phyloP scores from a whole-genome alignment of 371 early-diverging fungal species.

The Batkoa obscura region DNA sequence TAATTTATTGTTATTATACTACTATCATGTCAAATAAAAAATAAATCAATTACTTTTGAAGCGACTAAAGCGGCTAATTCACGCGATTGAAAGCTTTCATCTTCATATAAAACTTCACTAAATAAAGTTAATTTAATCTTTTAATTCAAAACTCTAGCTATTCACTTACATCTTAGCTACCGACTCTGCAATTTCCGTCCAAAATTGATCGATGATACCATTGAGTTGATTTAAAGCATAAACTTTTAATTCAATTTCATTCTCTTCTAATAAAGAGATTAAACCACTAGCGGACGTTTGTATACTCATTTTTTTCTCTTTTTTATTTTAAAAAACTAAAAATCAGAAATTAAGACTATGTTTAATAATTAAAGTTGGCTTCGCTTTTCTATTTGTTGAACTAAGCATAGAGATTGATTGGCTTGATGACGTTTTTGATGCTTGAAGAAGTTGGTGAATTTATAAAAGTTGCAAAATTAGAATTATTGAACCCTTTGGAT shows the following conservation, averaged over 20 bases:
- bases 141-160: not conserved
- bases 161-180: conserved; percentile 70
- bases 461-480: no score
- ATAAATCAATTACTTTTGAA: conserved; percentile 51
- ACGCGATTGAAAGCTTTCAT: conserved; percentile 60
- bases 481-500: no score
- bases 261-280: conserved; percentile 80
- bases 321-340: no score
- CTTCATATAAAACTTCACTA: conserved; percentile 86
- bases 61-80: conserved; percentile 87
- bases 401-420: no score
- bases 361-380: no score
- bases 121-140: not conserved
- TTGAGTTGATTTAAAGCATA: conserved; percentile 82
- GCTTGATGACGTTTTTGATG: no score
- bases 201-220: conserved; percentile 75
- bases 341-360: no score
- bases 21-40: not conserved
- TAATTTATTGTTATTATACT: not conserved
- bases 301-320: no score
- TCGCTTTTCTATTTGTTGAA: no score
- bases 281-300: conserved; percentile 29
- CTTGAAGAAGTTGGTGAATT: no score
- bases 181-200: conserved; percentile 92
- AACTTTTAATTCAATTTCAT: conserved; percentile 71